Evolutionary conservation across 2,329 filamentous ascomycete genomes (phyloP), one percentile per base, ranked within the genome.

Genomic region (Paecilomyces niveus): DNA sequence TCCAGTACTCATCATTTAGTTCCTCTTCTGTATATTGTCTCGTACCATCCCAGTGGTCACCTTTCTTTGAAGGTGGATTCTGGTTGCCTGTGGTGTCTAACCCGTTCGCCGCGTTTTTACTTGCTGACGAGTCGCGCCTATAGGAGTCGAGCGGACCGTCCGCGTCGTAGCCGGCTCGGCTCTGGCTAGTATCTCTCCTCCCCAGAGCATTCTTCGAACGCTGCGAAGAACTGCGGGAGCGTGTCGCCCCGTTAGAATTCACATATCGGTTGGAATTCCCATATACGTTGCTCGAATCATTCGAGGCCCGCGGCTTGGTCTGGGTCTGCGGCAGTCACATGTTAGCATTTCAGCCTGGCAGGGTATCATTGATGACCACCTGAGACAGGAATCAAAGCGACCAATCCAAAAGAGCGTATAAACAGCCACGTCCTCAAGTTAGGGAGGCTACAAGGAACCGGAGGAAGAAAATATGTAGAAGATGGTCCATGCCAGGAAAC

Each of bases 1-100:
- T 81, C 78, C 78, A 81, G 45, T 77, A 75, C 58, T 74, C 74
- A 21, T 71, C 64, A 32, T 71, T 66, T 21, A 65, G 63, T n/a
- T 74, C 71, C 33, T 68, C 58, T 11, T 67, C 62, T 10, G 55
- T 63, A 54, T 33, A 58, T 31, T 26, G 62, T 56, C 29, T 58
- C 55, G n/a, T 61, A 24, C 64, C 64, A 3, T 67, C 67, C 33
- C 62, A 63, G 50, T 57, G 50, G 7, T 68, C 64, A 11, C 57
- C 54, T 52, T 57, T 65, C 59, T 54, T 61, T 18, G 58, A 56
- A 5, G 61, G 59, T 32, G 57, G 63, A 53, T 64, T 64, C 24
- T 57, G 63, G 49, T 63, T 61, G 22, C 66, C 67, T 26, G 45
- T 58, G 7, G 64, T 61, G 22, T 72, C 71, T 54, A 61, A 62